Evolutionary conservation across 2,329 filamentous ascomycete species (phyloP), one percentile per base, ranked within the genome.

Genomic region (Venturia pyrina): DNA sequence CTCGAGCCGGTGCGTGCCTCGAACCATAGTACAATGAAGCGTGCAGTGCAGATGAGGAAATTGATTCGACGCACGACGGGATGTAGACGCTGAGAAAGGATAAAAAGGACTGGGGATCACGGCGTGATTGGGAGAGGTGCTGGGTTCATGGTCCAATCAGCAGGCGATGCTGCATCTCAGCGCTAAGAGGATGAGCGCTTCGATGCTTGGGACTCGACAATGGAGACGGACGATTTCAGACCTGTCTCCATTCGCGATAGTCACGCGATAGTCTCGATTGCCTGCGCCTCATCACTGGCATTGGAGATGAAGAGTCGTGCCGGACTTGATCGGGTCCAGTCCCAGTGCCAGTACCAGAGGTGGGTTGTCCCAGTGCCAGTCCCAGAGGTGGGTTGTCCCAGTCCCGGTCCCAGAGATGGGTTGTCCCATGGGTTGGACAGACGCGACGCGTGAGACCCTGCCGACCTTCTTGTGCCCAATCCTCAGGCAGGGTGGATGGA

Each of bases 371-470:
- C n/a, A n/a, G n/a, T n/a, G n/a, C n/a, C n/a, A n/a, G n/a, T n/a
- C n/a, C n/a, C n/a, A n/a, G n/a, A n/a, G n/a, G n/a, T n/a, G n/a
- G n/a, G n/a, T n/a, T n/a, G n/a, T n/a, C n/a, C n/a, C n/a, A n/a
- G n/a, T n/a, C n/a, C n/a, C n/a, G n/a, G n/a, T n/a, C n/a, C n/a
- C n/a, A n/a, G n/a, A n/a, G n/a, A n/a, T n/a, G n/a, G n/a, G n/a
- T n/a, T n/a, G n/a, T n/a, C n/a, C 17, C 61, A 43, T 64, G 19
- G 66, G 67, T 61, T 60, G 2, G 37, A 24, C 66, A 69, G 65
- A 71, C 71, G 69, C 71, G 32, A 34, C 53, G 53, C 15, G 53
- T 37, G 17, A 37, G 28, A 57, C 53, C 1, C 53, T 57, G 53
- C 32, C 32, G 5, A 37, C 53, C 24, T 24, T 28, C 13, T 15